These are phyloP conservation scores for Penicillium turbatum DNA, from an alignment of 495 filamentous ascomycete genomes.

Conservation along the genomic window DNA sequence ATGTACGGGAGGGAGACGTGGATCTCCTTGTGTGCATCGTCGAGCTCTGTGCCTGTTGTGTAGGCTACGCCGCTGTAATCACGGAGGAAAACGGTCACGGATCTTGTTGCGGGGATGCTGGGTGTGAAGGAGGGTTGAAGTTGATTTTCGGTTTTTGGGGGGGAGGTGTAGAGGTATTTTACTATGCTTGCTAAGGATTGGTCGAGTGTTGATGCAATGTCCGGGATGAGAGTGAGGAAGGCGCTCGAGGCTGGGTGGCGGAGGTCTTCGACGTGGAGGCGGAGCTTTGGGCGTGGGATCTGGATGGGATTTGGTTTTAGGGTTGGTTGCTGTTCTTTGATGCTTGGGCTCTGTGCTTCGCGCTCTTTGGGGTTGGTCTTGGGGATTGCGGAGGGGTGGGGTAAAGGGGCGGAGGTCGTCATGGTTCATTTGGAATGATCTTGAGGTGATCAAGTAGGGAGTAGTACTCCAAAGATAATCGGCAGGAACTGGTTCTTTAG, in stretches of 20 bases:
- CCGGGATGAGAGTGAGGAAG: constrained; percentile 59
- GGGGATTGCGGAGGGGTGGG: constrained; percentile 13
- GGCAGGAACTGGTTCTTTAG: not conserved
- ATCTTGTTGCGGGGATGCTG: constrained; percentile 56
- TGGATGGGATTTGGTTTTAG: not conserved
- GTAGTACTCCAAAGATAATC: not conserved
- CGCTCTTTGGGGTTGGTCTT: not conserved
- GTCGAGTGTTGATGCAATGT: constrained; percentile 54
- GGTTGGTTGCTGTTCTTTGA: not conserved
- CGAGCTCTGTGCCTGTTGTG: constrained; percentile 77
- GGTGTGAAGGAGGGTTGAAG: constrained; percentile 24
- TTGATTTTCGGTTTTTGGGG: not conserved
- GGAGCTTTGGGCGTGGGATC: constrained; percentile 56
- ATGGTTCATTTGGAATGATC: constrained; percentile 7
- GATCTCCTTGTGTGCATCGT: constrained; percentile 91
- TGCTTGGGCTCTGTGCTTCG: not conserved
- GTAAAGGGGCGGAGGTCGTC: constrained; percentile 5
- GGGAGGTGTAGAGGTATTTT: constrained; percentile 56
- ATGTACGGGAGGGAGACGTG: constrained; percentile 83
- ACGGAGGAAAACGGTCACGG: constrained; percentile 81
- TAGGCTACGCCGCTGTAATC: constrained; percentile 81
- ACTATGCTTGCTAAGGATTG: constrained; percentile 63
- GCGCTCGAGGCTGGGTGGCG: constrained; percentile 54
- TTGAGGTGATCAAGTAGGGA: not conserved
- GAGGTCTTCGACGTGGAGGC: constrained; percentile 67